Conservation (phyloP, 164 flowering plant species). For the Chloranthus sessilifolius region DNA sequence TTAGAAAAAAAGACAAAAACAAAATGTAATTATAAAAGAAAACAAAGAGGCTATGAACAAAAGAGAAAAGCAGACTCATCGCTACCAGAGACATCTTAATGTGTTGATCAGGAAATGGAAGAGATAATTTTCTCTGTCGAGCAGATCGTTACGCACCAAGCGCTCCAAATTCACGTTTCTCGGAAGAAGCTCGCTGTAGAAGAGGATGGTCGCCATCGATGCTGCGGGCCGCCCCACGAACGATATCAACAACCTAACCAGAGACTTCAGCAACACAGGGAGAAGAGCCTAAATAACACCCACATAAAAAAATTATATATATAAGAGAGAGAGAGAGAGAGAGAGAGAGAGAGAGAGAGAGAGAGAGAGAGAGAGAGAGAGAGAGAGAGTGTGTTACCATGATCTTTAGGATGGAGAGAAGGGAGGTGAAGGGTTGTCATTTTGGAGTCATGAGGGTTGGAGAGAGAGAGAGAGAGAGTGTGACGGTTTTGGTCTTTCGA, state of each 20-base stretch:
- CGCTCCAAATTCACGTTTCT: constrained; percentile 31
- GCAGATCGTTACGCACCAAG: constrained; percentile 40
- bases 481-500: too few relatives aligned
- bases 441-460: too few relatives aligned
- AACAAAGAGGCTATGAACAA: too few relatives aligned
- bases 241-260: constrained; percentile 34
- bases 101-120: constrained; percentile 49
- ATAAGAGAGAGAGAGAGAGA: not conserved
- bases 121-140: constrained; percentile 36
- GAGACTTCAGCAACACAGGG: constrained; percentile 45
- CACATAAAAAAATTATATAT: not conserved
- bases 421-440: constrained; percentile 6
- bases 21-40: too few relatives aligned
- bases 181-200: constrained; percentile 56
- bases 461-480: too few relatives aligned
- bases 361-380: constrained; percentile 4
- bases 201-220: constrained; percentile 46
- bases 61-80: too few relatives aligned
- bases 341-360: constrained; percentile 1
- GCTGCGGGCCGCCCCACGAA: constrained; percentile 34
- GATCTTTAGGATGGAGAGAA: constrained; percentile 2
- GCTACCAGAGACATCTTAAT: constrained; percentile 57
- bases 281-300: constrained; percentile 23
- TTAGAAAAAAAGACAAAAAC: too few relatives aligned
- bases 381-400: constrained; percentile 20